Evolutionary conservation across 1,284 basidiomycete genomes (phyloP).

Genomic region (Clitocybe nebularis): DNA sequence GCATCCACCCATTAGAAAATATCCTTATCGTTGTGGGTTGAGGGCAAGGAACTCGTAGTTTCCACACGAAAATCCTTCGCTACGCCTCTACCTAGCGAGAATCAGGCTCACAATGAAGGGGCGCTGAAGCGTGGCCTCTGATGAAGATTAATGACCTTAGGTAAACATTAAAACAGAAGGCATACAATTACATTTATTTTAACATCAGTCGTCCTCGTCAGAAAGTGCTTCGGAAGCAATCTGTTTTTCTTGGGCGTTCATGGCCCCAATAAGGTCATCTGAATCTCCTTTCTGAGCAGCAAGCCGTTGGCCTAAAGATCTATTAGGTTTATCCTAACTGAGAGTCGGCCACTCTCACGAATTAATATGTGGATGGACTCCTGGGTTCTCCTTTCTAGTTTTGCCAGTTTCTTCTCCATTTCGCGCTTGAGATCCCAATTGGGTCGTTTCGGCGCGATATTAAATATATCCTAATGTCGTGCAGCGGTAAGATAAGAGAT

Average conservation of each 20-base stretch:
- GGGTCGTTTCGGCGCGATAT: slow-evolving; percentile 92
- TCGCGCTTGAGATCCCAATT: slow-evolving; percentile 99
- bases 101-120: too few species aligned
- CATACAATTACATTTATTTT: slow-evolving; percentile 18
- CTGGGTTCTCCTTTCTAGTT: slow-evolving; percentile 87
- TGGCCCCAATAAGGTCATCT: slow-evolving; percentile 73
- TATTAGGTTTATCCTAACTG: slow-evolving; percentile 3
- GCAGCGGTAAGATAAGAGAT: neutral
- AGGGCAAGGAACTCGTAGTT: too few species aligned
- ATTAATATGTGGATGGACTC: slow-evolving; percentile 92
- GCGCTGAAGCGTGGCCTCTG: too few species aligned
- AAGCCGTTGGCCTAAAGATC: slow-evolving; percentile 63
- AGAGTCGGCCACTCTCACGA: slow-evolving; percentile 72
- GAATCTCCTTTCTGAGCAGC: slow-evolving; percentile 72
- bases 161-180: slow-evolving; percentile 15
- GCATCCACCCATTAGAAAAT: too few species aligned
- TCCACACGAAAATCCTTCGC: too few species aligned
- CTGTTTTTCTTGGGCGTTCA: slow-evolving; percentile 65
- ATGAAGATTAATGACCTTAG: neutral
- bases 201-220: slow-evolving; percentile 44
- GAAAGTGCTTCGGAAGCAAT: slow-evolving; percentile 43
- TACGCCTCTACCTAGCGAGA: too few species aligned
- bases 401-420: slow-evolving; percentile 84
- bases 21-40: too few species aligned
- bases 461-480: slow-evolving; percentile 94